phyloP scores from a whole-genome alignment of 352 stramenopile genomes.

The Phytopythium delawarense region DNA sequence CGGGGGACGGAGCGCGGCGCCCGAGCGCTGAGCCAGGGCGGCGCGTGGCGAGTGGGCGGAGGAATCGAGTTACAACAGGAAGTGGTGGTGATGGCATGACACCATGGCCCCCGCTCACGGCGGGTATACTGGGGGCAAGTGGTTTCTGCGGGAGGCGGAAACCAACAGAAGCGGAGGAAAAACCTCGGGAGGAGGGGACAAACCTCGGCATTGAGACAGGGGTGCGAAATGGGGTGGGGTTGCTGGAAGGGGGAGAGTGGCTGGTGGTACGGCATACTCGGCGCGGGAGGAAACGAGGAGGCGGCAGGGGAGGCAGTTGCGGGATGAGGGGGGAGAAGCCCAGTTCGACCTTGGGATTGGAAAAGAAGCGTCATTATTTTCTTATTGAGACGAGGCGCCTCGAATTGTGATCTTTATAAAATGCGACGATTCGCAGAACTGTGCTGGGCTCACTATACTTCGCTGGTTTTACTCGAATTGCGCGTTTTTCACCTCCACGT shows the following conservation, averaged over 20 bases:
- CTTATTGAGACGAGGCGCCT: slow-evolving; percentile 8
- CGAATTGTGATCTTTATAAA: background rate
- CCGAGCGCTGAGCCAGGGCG: slow-evolving; percentile 4
- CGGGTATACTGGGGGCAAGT: slow-evolving; percentile 1
- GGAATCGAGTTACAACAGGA: background rate
- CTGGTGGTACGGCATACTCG: background rate
- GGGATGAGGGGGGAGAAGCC: background rate
- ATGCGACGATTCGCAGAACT: too few species aligned
- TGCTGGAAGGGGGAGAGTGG: background rate
- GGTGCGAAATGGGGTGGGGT: background rate
- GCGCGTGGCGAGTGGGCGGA: background rate
- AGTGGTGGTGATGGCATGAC: slow-evolving; percentile 1
- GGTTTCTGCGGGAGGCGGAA: background rate
- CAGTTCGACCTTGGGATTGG: slow-evolving; percentile 5
- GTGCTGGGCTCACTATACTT: too few species aligned
- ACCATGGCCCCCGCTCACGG: slow-evolving; percentile 19
- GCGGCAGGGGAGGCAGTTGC: background rate
- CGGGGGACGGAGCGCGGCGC: too few species aligned
- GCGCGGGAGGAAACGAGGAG: background rate
- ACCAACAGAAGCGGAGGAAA: slow-evolving; percentile 7
- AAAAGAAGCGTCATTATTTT: slow-evolving; percentile 5
- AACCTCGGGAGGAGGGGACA: slow-evolving; percentile 11
- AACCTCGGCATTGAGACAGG: slow-evolving; percentile 14
- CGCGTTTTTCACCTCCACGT: too few species aligned
- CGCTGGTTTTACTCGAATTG: too few species aligned